These are phyloP conservation scores for Dittrichia graveolens DNA, from an alignment of 129 eudicot genomes.

Conservation along the genomic window DNA sequence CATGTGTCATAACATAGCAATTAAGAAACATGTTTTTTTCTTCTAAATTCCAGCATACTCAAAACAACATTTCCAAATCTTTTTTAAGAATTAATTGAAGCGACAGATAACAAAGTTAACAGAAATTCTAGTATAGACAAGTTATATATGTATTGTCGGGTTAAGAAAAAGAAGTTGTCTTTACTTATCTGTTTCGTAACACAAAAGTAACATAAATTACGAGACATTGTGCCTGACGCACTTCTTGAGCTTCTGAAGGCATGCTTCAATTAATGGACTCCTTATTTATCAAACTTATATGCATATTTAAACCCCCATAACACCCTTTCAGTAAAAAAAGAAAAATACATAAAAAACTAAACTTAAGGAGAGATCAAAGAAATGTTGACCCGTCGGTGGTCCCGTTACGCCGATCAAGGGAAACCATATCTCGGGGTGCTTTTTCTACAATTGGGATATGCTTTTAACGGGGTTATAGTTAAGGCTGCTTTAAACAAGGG, in stretches of 20 bases:
- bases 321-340: slow-evolving; percentile 18
- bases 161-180: slow-evolving; percentile 35
- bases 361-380: slow-evolving; percentile 1
- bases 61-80: not conserved
- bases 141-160: slow-evolving; percentile 29
- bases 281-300: slow-evolving; percentile 14
- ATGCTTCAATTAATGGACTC: slow-evolving; percentile 10
- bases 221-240: slow-evolving; percentile 25
- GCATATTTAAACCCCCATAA: slow-evolving; percentile 13
- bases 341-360: not conserved
- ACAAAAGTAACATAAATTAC: slow-evolving; percentile 32
- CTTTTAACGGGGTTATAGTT: slow-evolving; percentile 60
- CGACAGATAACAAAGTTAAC: slow-evolving; percentile 30
- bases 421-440: slow-evolving; percentile 63
- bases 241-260: slow-evolving; percentile 22
- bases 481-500: slow-evolving; percentile 70
- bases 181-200: slow-evolving; percentile 23
- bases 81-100: not conserved
- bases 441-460: slow-evolving; percentile 65
- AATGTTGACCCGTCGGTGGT: slow-evolving; percentile 32
- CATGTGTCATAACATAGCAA: slow-evolving; percentile 17
- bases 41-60: slow-evolving; percentile 2
- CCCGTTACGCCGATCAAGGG: slow-evolving; percentile 21
- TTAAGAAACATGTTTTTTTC: slow-evolving; percentile 8
- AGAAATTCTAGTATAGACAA: slow-evolving; percentile 23